Base-by-base conservation (phyloP, 2,329 filamentous ascomycete species). In the Penicillium oxalicum region DNA sequence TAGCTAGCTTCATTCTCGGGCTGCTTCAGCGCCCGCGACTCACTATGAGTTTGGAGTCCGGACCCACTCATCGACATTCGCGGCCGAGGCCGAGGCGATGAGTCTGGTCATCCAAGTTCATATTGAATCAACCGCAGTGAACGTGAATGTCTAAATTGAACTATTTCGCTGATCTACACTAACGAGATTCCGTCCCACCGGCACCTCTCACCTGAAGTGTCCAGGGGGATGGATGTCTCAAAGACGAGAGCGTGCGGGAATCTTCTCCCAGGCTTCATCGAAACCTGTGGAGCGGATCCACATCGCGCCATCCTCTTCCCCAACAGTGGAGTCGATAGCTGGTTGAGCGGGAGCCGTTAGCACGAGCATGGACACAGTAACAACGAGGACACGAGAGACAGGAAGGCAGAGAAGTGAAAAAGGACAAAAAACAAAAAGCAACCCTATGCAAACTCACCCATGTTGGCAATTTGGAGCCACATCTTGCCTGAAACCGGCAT, bases 391-490 rank as follows among this genome's bases (percentile, higher is more conserved):
- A 52, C 24, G 34, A n/a, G 4, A 45, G 18, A 28, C 34, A 12
- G 27, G 5, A 34, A 39, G 11, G n/a, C 24, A 26, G 38, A 28
- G 13, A 9, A 3, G n/a, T 24, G 42, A 18, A 6, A 47, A 6
- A 33, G 13, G n/a, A 32, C 7, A 28, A 32, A 11, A 32, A 32
- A 11, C 4, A 32, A 32, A 5, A 32, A 32, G 18, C 18, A 18
- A 18, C 18, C 2, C 29, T 3, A 11, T 32, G 29, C 29, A 32
- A 32, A 39, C 66, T 60, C 61, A 67, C 71, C 69, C 68, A 74
- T 70, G 51, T 75, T 72, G 4, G 60, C 73, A 53, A 74, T 61
- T 54, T 68, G 67, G 48, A 73, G 54, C 72, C 73, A 76, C 64
- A 69, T 69, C 50, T 71, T 65, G 1, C 66, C 71, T 27, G 65